Conservation (phyloP, 768 basidiomycete genomes). For the Trametes gibbosa region DNA sequence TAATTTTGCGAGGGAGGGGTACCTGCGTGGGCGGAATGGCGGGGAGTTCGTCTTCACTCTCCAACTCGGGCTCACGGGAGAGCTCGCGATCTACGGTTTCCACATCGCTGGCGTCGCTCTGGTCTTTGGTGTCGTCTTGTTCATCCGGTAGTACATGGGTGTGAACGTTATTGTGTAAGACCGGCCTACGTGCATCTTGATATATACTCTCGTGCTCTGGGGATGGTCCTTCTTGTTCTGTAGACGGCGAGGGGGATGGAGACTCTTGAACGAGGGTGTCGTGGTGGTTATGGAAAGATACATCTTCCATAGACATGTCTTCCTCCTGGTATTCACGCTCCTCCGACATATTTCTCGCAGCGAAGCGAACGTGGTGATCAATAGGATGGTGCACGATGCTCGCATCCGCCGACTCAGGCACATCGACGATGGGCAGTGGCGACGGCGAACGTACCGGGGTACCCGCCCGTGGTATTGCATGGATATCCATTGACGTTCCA, state of each 20-base stretch:
- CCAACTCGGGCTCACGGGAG: constrained; percentile 27
- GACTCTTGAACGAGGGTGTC: background rate
- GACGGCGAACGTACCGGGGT: constrained; percentile 10
- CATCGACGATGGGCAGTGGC: constrained; percentile 14
- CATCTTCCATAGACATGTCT: constrained; percentile 13
- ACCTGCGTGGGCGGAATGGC: background rate
- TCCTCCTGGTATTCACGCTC: background rate
- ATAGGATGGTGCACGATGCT: constrained; percentile 39
- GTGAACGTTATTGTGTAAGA: background rate
- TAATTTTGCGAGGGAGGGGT: background rate
- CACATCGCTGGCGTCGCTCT: constrained; percentile 24
- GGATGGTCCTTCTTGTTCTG: background rate
- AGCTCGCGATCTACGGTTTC: constrained; percentile 36
- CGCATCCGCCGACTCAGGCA: constrained; percentile 59
- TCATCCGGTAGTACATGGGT: background rate
- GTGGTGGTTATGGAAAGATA: constrained; percentile 20
- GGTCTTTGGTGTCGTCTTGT: constrained; percentile 16
- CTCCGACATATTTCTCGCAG: constrained; percentile 21
- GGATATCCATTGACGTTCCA: background rate
- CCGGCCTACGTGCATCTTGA: background rate
- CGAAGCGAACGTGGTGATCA: constrained; percentile 10
- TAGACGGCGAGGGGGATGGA: background rate
- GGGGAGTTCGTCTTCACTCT: constrained; percentile 21
- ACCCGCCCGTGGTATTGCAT: background rate
- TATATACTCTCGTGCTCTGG: background rate